Conservation (phyloP, 495 filamentous ascomycete genomes). For the Penicillium paxilli region DNA sequence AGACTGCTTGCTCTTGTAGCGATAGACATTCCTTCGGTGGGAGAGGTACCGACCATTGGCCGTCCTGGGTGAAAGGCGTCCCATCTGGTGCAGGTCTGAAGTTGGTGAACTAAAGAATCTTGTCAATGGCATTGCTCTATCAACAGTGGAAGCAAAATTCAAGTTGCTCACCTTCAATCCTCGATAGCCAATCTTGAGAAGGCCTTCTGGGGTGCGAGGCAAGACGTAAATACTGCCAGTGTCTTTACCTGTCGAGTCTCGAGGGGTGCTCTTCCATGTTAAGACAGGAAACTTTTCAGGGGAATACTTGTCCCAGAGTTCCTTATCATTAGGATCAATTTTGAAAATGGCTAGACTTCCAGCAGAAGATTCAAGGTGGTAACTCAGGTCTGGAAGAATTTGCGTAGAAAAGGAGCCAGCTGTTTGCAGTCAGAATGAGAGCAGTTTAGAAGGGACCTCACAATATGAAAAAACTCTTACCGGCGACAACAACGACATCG, state of each 20-base stretch:
- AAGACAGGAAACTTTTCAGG: slow-evolving; percentile 18
- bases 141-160: neutral
- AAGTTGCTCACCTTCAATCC: slow-evolving; percentile 10
- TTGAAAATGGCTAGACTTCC: slow-evolving; percentile 18
- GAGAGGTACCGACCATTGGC: slow-evolving; percentile 17
- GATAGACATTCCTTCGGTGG: slow-evolving; percentile 1
- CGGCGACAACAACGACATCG: slow-evolving; percentile 15
- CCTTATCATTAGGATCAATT: slow-evolving; percentile 12
- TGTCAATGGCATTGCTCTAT: neutral
- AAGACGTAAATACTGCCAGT: slow-evolving; percentile 21
- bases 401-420: slow-evolving; percentile 21
- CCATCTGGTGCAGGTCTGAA: slow-evolving; percentile 13
- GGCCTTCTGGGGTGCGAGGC: slow-evolving; percentile 17
- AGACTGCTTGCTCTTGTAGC: slow-evolving; percentile 8
- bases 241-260: slow-evolving; percentile 13
- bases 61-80: slow-evolving; percentile 16
- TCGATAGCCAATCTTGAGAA: slow-evolving; percentile 17
- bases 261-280: slow-evolving; percentile 15
- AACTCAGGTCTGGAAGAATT: slow-evolving; percentile 14
- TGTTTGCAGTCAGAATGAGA: slow-evolving; percentile 2
- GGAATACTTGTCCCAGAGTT: slow-evolving; percentile 19
- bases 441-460: neutral
- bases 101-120: slow-evolving; percentile 13
- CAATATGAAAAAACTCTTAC: slow-evolving; percentile 6
- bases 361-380: slow-evolving; percentile 19